phyloP scores from a whole-genome alignment of 495 filamentous ascomycete genomes.

The Trichodelitschia bisporula region DNA sequence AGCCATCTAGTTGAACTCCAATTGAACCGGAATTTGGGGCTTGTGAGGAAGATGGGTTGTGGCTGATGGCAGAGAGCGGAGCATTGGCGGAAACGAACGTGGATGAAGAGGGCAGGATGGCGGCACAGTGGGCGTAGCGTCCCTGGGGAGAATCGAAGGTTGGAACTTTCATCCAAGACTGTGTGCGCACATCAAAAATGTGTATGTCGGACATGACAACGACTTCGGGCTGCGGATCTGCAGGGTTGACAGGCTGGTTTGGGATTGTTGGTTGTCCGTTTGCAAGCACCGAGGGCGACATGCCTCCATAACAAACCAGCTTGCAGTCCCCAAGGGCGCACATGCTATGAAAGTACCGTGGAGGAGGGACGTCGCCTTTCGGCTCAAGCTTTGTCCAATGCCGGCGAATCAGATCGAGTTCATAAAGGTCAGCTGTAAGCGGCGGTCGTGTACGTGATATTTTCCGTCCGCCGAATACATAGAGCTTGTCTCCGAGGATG shows the following conservation, averaged over 20 bases:
- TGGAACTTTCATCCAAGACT: slow-evolving; percentile 64
- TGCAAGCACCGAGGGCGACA: slow-evolving; percentile 50
- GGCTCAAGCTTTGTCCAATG: slow-evolving; percentile 85
- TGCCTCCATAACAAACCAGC: slow-evolving; percentile 91
- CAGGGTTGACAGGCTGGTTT: slow-evolving; percentile 15
- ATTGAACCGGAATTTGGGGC: slow-evolving; percentile 66
- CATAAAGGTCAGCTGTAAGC: slow-evolving; percentile 72
- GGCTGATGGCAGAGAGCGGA: slow-evolving; percentile 61
- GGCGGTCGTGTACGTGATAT: slow-evolving; percentile 61
- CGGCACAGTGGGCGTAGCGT: slow-evolving; percentile 89
- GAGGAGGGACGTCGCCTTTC: slow-evolving; percentile 61
- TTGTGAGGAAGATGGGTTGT: slow-evolving; percentile 47
- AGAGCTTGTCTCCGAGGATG: slow-evolving; percentile 78
- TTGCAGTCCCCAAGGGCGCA: slow-evolving; percentile 86
- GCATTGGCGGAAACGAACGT: slow-evolving; percentile 63
- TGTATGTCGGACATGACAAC: slow-evolving; percentile 97
- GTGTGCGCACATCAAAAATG: slow-evolving; percentile 73
- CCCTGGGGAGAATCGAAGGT: slow-evolving; percentile 70
- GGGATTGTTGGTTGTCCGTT: slow-evolving; percentile 9
- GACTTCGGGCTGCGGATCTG: slow-evolving; percentile 63
- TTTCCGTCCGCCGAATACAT: slow-evolving; percentile 82
- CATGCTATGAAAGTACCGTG: slow-evolving; percentile 90
- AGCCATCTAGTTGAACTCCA: slow-evolving; percentile 69
- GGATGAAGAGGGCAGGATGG: slow-evolving; percentile 70
- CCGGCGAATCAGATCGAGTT: slow-evolving; percentile 68